These are phyloP conservation scores for Pisolithus albus DNA, from an alignment of 768 basidiomycete genomes.

Conservation along the genomic window DNA sequence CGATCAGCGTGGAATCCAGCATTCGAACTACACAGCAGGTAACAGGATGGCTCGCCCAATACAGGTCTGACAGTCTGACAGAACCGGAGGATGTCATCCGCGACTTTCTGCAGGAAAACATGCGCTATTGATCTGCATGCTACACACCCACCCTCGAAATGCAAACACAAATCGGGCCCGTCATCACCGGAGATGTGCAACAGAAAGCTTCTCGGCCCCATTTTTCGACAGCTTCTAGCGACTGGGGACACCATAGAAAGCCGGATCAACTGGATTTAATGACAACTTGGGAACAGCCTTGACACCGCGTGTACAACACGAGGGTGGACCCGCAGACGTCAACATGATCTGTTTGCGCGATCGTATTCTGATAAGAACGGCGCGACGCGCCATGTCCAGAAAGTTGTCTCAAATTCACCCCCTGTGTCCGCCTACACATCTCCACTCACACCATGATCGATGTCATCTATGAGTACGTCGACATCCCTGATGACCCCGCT, in stretches of 20 bases:
- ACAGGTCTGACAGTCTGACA: too few species aligned
- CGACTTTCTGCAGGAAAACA: too few species aligned
- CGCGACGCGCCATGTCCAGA: conserved; percentile 8
- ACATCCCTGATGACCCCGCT: neutral
- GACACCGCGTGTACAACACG: conserved; percentile 28
- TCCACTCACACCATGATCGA: neutral
- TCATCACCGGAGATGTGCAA: conserved; percentile 7
- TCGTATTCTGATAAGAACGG: conserved; percentile 25
- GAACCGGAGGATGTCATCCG: too few species aligned
- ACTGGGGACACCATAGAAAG: conserved; percentile 17
- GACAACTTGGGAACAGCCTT: conserved; percentile 27
- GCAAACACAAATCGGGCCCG: conserved; percentile 4
- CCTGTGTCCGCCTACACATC: neutral
- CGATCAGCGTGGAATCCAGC: too few species aligned
- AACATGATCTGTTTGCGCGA: conserved; percentile 21
- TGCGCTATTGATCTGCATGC: too few species aligned
- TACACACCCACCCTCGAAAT: neutral
- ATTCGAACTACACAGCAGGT: too few species aligned
- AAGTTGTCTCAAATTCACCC: neutral
- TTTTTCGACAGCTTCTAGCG: conserved; percentile 8
- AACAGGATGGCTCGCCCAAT: too few species aligned
- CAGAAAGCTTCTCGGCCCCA: conserved; percentile 8
- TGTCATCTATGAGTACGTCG: neutral
- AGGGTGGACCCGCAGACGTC: conserved; percentile 29
- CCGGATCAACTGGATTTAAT: conserved; percentile 16